phyloP scores from a whole-genome alignment of 2,329 filamentous ascomycete species.

The Thelonectria blattea region DNA sequence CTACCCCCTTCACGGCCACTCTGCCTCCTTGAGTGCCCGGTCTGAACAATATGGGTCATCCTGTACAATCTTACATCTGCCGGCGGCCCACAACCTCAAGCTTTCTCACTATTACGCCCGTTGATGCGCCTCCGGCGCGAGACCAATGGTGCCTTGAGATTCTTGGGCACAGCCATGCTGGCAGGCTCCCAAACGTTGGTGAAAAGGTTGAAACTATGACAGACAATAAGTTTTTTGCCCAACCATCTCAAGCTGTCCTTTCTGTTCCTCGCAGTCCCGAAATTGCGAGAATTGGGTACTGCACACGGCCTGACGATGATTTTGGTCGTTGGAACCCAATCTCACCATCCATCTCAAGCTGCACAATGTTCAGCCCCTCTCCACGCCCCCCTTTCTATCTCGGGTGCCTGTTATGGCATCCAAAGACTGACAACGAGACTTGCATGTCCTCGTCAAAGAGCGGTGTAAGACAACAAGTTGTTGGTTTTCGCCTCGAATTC shows the following conservation, averaged over 20 bases:
- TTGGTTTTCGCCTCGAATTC: neutral
- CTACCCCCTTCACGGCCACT: too few relatives aligned
- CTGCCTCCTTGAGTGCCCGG: too few relatives aligned
- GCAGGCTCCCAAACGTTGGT: neutral
- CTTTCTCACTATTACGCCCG: too few relatives aligned
- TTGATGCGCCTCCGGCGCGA: too few relatives aligned
- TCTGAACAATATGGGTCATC: too few relatives aligned
- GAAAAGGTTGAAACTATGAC: neutral
- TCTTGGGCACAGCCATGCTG: neutral
- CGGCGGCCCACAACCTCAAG: too few relatives aligned
- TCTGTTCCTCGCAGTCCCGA: neutral
- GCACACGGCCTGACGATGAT: neutral
- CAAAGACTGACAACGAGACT: slow-evolving; percentile 3
- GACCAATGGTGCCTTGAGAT: neutral
- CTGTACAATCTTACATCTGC: too few relatives aligned
- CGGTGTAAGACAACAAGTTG: neutral
- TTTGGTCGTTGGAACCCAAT: slow-evolving; percentile 3
- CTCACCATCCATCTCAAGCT: neutral
- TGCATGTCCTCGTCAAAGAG: neutral
- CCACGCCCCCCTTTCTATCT: neutral
- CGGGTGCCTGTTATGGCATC: neutral
- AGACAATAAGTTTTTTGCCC: neutral
- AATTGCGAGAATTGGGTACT: neutral
- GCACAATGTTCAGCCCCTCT: slow-evolving; percentile 5
- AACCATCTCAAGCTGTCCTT: neutral